A percentile compares a stretch with the other conserved stretches of the same genome.
These are phyloP conservation scores for Hevea brasiliensis DNA, from an alignment of 345 rosid genomes.

Conservation along the genomic window DNA sequence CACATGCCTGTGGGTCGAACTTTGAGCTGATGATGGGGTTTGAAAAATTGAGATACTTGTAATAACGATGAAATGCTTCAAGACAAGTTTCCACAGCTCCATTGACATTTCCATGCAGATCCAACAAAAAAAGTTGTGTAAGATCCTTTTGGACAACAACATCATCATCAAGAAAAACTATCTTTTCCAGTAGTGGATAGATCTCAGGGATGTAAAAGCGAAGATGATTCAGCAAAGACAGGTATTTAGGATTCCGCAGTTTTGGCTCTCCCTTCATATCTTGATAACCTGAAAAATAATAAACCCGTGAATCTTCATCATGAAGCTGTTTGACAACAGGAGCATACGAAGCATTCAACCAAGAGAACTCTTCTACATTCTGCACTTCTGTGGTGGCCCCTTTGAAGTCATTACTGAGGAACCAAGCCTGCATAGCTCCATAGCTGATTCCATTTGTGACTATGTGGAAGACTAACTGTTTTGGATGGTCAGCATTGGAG, in stretches of 20 bases:
- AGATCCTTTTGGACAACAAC: constrained; percentile 94
- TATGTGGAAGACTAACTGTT: constrained; percentile 65
- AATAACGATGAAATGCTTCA: constrained; percentile 88
- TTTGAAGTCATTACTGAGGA: constrained; percentile 67
- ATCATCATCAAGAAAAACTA: constrained; percentile 89
- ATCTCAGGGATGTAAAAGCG: constrained; percentile 93
- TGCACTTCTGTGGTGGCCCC: constrained; percentile 81
- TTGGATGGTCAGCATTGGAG: constrained; percentile 83
- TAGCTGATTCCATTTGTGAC: constrained; percentile 48
- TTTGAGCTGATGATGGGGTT: constrained; percentile 87
- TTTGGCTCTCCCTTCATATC: constrained; percentile 59
- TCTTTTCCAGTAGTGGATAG: constrained; percentile 90
- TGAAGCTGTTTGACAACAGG: constrained; percentile 63
- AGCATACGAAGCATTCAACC: constrained; percentile 83
- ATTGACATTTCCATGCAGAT: constrained; percentile 90
- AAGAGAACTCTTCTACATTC: constrained; percentile 68
- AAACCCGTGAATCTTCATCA: constrained; percentile 43
- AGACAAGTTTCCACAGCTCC: constrained; percentile 99
- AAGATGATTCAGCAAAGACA: constrained; percentile 78
- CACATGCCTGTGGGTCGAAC: constrained; percentile 97
- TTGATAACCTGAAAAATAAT: constrained; percentile 53
- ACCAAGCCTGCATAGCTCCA: constrained; percentile 60
- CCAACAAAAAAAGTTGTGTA: constrained; percentile 86
- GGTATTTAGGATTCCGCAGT: constrained; percentile 60
- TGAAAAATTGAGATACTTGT: constrained; percentile 95